Evolutionary conservation across 139 green algal genomes (phyloP).

Genomic region (Zygnema cylindricum): DNA sequence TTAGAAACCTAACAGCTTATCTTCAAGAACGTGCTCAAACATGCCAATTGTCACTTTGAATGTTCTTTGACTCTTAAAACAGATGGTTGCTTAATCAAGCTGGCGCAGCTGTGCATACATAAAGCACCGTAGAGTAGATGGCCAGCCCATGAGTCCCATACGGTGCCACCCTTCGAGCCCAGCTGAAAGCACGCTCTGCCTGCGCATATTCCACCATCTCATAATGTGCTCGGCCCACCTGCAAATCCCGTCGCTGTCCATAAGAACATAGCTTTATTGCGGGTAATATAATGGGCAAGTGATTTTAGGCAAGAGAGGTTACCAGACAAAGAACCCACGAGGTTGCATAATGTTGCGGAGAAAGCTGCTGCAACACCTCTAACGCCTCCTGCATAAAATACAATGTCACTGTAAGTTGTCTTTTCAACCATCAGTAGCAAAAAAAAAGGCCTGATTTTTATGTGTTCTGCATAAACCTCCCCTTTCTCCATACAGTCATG

Average conservation of each 20-base stretch:
- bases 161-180: constrained; percentile 70
- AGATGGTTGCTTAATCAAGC: too few relatives aligned
- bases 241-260: neutral
- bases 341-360: constrained; percentile 75
- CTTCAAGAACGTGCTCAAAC: too few relatives aligned
- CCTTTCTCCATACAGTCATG: neutral
- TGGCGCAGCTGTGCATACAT: too few relatives aligned
- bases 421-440: too few relatives aligned
- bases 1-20: too few relatives aligned
- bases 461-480: constrained; percentile 4
- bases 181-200: constrained; percentile 75
- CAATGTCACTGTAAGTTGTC: too few relatives aligned
- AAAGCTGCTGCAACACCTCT: constrained; percentile 70
- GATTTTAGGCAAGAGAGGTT: too few relatives aligned
- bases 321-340: constrained; percentile 79
- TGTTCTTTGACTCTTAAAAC: too few relatives aligned
- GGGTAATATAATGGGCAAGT: too few relatives aligned
- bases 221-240: constrained; percentile 80
- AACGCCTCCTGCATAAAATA: constrained; percentile 72
- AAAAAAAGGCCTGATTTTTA: neutral
- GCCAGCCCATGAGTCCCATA: constrained; percentile 83
- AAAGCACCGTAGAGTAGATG: constrained; percentile 92
- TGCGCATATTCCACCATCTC: constrained; percentile 87
- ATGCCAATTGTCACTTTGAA: too few relatives aligned
- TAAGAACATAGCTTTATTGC: too few relatives aligned